These are phyloP conservation scores for Scedosporium dehoogii DNA, from an alignment of 2,329 filamentous ascomycete species.

Conservation along the genomic window DNA sequence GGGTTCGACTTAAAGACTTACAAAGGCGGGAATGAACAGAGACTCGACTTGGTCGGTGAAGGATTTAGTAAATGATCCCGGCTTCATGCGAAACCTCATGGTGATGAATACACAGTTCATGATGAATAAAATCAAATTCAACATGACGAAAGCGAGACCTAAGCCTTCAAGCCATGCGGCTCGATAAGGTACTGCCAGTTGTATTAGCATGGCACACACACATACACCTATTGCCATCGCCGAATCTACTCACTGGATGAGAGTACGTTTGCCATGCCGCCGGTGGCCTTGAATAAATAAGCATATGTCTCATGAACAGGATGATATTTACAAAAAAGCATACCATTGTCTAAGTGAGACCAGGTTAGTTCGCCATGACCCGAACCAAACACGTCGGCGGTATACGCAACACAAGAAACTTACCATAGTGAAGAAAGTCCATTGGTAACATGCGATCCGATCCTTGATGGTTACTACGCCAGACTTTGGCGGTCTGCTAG, in stretches of 20 bases:
- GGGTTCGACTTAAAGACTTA: constrained; percentile 23
- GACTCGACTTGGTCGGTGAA: constrained; percentile 71
- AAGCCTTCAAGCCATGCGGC: constrained; percentile 43
- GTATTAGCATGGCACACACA: not conserved
- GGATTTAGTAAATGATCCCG: constrained; percentile 31
- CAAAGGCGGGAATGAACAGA: constrained; percentile 62
- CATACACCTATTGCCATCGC: no score
- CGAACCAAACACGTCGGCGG: not conserved
- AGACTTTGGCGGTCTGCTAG: constrained; percentile 14
- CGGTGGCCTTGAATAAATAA: constrained; percentile 35
- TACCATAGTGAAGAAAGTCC: constrained; percentile 68
- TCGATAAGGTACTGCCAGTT: not conserved
- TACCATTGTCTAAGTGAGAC: constrained; percentile 4
- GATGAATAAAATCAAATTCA: constrained; percentile 54
- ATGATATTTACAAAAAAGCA: not conserved
- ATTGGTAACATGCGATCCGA: constrained; percentile 44
- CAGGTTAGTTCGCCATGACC: not conserved
- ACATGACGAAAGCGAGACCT: constrained; percentile 50
- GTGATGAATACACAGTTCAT: constrained; percentile 55
- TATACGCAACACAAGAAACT: not conserved
- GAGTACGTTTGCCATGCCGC: constrained; percentile 46
- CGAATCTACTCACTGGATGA: constrained; percentile 33
- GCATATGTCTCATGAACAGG: not conserved
- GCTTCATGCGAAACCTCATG: constrained; percentile 46
- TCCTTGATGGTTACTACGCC: constrained; percentile 35